A percentile compares a stretch with the other conserved stretches of the same genome.
Evolutionary conservation across 2,329 filamentous ascomycete genomes (phyloP).

Genomic region (Ophiostoma ips): DNA sequence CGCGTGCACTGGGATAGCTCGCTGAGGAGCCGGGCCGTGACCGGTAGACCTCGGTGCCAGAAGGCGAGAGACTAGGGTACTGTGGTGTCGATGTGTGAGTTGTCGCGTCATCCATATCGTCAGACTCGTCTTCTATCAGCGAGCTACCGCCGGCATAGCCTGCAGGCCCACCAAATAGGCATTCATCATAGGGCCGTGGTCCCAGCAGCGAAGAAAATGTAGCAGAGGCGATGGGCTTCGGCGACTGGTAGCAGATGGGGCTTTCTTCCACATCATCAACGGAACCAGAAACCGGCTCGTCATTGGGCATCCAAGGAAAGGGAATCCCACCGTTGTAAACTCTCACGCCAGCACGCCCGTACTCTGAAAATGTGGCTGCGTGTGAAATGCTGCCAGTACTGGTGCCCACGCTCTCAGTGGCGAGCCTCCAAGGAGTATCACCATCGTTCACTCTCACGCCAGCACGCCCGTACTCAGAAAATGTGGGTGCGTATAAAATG

Average conservation of each 20-base stretch:
- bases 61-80: neutral
- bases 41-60: neutral
- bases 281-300: neutral
- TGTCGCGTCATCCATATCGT: neutral
- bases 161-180: conserved; percentile 10
- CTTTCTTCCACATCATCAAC: neutral
- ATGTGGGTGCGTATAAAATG: neutral
- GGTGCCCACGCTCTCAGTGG: no score
- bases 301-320: no score
- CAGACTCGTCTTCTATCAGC: neutral
- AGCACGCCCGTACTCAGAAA: neutral
- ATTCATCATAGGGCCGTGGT: neutral
- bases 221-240: neutral
- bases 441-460: no score
- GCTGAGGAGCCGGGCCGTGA: neutral
- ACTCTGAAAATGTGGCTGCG: no score
- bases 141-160: conserved; percentile 16
- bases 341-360: no score
- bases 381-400: no score
- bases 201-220: neutral
- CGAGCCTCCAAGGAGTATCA: no score
- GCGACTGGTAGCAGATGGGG: neutral
- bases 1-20: neutral
- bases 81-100: neutral
- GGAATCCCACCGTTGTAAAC: no score